Evolutionary conservation across 148 eudicot genomes (phyloP), one percentile per base, ranked within the genome.

Genomic region (Drosera capensis): DNA sequence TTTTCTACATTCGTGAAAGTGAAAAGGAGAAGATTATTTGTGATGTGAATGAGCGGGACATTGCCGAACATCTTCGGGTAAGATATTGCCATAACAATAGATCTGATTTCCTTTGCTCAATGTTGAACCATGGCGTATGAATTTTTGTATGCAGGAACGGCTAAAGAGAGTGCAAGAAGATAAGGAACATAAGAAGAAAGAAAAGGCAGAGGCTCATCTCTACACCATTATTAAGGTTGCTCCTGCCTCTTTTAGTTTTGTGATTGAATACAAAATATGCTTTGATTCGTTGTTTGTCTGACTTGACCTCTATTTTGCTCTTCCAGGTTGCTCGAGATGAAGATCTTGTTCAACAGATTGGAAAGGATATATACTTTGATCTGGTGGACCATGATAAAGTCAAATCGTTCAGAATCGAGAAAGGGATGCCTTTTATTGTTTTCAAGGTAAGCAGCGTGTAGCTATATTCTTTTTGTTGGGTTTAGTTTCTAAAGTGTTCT

Each of bases 381-480:
- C 87, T 88, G 47, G 97, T 88, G 21, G 87, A 88, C 52, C 97
- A 88, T 69, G 97, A 88, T 37, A 88, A 80, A 78, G 87, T 75
- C 52, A 78, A 63, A 29, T 74, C 67, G 54, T 88, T 88, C 47
- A 80, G 97, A 21, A 68, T 88, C 47, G 94, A 88, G 70, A 88
- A 80, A 56, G 94, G 80, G 67, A 68, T 39, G 55, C 70, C 74
- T 57, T 88, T 88, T 46, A 72, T 52, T 64, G 55, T 57, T 58
- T 88, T 88, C 68, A 88, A 88, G 94, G 97, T 88, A 73, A 40
- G n/a, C n/a, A n/a, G n/a, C n/a, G n/a, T n/a, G n/a, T n/a, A n/a
- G n/a, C n/a, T n/a, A n/a, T n/a, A n/a, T n/a, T n/a, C n/a, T n/a
- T n/a, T n/a, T n/a, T n/a, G n/a, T n/a, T n/a, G n/a, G n/a, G n/a